Percentiles rank a stretch among this genome's conserved stretches.
phyloP scores from a whole-genome alignment of 768 basidiomycete species.

The Zangia roseola region DNA sequence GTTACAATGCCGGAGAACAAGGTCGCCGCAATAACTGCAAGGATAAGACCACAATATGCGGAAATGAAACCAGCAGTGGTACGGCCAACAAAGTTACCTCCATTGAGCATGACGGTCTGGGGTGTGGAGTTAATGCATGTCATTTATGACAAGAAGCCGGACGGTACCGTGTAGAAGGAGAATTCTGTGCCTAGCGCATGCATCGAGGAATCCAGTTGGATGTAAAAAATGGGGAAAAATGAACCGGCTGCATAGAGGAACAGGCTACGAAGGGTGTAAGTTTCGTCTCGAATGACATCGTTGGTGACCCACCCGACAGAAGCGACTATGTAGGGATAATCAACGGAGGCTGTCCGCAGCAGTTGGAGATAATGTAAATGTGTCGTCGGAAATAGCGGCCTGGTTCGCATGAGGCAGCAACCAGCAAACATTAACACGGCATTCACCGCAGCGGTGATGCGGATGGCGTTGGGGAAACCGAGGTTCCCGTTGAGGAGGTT shows the following conservation, averaged over 20 bases:
- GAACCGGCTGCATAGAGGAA: conserved; percentile 29
- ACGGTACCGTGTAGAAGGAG: conserved; percentile 54
- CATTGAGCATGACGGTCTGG: conserved; percentile 40
- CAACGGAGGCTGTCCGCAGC: conserved; percentile 15
- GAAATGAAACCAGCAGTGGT: conserved; percentile 36
- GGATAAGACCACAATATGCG: conserved; percentile 43
- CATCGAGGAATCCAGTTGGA: conserved; percentile 54
- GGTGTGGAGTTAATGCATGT: neutral
- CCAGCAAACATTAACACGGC: conserved; percentile 37
- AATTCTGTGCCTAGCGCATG: conserved; percentile 44
- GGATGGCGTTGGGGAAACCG: conserved; percentile 45
- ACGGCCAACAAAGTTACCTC: conserved; percentile 37
- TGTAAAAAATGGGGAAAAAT: conserved; percentile 53
- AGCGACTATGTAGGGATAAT: conserved; percentile 26
- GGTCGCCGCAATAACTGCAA: conserved; percentile 39
- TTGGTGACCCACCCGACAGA: conserved; percentile 20
- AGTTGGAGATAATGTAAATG: conserved; percentile 16
- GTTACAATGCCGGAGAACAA: conserved; percentile 37
- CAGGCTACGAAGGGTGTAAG: conserved; percentile 8
- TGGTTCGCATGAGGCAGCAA: conserved; percentile 37
- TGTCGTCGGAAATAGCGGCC: conserved; percentile 30
- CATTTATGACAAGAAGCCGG: neutral
- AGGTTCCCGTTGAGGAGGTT: conserved; percentile 13
- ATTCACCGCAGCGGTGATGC: conserved; percentile 43
- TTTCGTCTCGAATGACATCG: neutral